Percentiles rank a stretch among this genome's conserved stretches.
phyloP scores from a whole-genome alignment of 208 protist species.

The Tritrichomonas foetus region DNA sequence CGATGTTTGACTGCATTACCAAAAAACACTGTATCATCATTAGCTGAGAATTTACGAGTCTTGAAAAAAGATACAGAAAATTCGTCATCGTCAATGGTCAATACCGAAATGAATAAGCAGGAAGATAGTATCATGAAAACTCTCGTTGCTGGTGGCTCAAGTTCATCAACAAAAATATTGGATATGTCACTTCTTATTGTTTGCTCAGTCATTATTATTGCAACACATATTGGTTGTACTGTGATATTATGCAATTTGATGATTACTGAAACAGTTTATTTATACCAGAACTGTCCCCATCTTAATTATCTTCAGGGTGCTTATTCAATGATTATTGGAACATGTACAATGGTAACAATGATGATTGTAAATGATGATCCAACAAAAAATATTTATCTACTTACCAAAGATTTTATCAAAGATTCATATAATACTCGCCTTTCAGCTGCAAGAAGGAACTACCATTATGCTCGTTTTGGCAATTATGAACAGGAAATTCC shows the following conservation, averaged over 20 bases:
- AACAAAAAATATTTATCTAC: neutral
- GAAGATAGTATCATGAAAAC: slow-evolving; percentile 7
- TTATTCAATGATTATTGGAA: neutral
- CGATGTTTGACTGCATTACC: neutral
- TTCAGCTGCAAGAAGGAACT: neutral
- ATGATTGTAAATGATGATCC: neutral
- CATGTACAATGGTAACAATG: neutral
- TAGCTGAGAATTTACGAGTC: neutral
- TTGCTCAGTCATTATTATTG: neutral
- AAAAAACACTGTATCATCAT: neutral
- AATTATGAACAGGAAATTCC: neutral
- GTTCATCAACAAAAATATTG: neutral
- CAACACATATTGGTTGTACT: neutral
- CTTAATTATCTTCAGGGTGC: neutral
- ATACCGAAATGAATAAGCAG: neutral
- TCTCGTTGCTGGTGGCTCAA: neutral
- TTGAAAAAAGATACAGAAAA: neutral
- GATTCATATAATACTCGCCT: neutral
- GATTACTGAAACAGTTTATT: neutral
- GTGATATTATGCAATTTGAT: neutral
- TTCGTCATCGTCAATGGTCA: neutral
- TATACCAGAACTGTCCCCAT: neutral
- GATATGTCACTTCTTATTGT: neutral
- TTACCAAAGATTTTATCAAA: neutral
- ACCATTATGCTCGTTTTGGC: neutral